Base-by-base conservation (phyloP, 1,284 basidiomycete genomes). In the Moesziomyces globuligerus region DNA sequence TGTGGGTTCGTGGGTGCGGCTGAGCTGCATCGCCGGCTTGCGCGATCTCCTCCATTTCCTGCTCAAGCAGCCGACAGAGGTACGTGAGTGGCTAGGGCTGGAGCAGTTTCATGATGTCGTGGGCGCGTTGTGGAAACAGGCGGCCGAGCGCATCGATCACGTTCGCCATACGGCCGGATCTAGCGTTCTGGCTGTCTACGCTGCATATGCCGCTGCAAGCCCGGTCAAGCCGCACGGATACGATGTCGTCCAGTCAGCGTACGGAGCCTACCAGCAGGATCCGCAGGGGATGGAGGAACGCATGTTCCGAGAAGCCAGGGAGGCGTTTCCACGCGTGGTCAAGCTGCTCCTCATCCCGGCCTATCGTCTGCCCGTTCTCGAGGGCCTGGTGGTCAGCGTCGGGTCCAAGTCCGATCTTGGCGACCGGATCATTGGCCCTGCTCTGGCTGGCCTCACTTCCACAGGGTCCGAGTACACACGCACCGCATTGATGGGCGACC, bases 1-100 rank as follows among this genome's bases (percentile, higher is more conserved):
- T 79, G 91, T 99, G 23, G 96, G 96, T 25, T 97, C 94, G 0
- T 98, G 94, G 94, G 88, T 96, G 26, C 90, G 96, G 47, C 86
- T 91, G n/a, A 59, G 89, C 38, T 89, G 89, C 78, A 85, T 92
- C 64, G 86, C 86, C 46, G 89, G 90, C 17, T 77, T 93, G 17
- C 39, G 65, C 26, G 55, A 74, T 90, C 88, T 81, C 86, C 88
- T 58, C 75, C 83, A n/a, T 85, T 87, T 10, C 79, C 91, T 39
- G 5, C 21, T 40, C 21, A 25, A 39, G 11, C 28, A 8, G 15
- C 23, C 39, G 15, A 38, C 56, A 1, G 20, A 21, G 13, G 9
- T 26, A 4, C 4, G 23, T 1, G 38, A 34, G 15, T 52, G 45
- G 36, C 5, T 75, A 6, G 15, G 42, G 1, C 49, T 71, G 8